These are phyloP conservation scores for Apostasia shenzhenica DNA, from an alignment of 106 monocot genomes.

Conservation along the genomic window DNA sequence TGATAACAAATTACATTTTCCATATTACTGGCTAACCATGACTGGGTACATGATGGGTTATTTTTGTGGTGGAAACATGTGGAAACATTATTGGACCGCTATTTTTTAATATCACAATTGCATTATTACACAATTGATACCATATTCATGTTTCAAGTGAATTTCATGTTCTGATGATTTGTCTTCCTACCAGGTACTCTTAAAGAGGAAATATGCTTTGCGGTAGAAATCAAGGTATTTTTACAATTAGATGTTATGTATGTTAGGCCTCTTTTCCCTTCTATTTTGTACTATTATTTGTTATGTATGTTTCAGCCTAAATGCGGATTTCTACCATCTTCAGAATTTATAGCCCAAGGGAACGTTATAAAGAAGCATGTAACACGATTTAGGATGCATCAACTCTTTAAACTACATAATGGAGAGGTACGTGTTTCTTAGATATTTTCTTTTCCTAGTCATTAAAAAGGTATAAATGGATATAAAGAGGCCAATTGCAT, in stretches of 20 bases:
- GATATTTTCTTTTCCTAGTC: neutral
- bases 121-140: too few relatives aligned
- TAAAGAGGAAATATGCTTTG: constrained; percentile 33
- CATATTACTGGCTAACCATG: too few relatives aligned
- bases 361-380: constrained; percentile 58
- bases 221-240: constrained; percentile 90
- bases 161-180: neutral
- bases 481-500: too few relatives aligned
- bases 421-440: constrained; percentile 46
- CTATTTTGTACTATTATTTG: constrained; percentile 2
- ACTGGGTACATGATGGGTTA: too few relatives aligned
- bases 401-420: constrained; percentile 67
- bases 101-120: too few relatives aligned
- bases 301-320: constrained; percentile 54
- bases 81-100: too few relatives aligned
- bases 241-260: neutral
- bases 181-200: constrained; percentile 31
- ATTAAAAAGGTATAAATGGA: too few relatives aligned
- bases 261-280: neutral
- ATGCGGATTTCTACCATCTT: constrained; percentile 88
- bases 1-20: too few relatives aligned
- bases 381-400: constrained; percentile 87
- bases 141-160: too few relatives aligned
- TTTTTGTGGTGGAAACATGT: too few relatives aligned
- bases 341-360: constrained; percentile 48